Evolutionary conservation across 202 grass and related monocot genomes (phyloP).

Genomic region (Setaria italica): DNA sequence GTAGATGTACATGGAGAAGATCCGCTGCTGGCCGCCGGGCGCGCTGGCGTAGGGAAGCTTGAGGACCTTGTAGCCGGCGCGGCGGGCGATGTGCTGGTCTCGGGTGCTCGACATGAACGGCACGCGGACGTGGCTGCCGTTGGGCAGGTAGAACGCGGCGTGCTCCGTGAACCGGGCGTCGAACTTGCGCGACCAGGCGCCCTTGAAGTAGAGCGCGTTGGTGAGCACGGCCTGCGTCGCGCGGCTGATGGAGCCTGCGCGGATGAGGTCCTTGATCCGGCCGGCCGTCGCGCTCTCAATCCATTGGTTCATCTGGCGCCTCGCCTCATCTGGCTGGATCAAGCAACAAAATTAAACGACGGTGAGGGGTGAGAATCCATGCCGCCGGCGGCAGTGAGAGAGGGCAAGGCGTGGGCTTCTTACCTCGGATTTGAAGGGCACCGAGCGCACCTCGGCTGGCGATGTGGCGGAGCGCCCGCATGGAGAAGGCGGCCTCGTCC

Average conservation of each 20-base stretch:
- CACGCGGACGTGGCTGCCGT: constrained; percentile 9
- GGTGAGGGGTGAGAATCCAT: neutral
- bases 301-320: constrained; percentile 56
- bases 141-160: constrained; percentile 41
- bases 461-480: constrained; percentile 41
- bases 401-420: neutral
- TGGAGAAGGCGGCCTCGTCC: constrained; percentile 49
- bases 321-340: constrained; percentile 50
- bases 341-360: neutral
- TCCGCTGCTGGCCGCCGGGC: neutral
- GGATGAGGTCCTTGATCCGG: constrained; percentile 56
- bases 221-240: constrained; percentile 40
- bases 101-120: constrained; percentile 54
- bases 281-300: constrained; percentile 44
- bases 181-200: constrained; percentile 48
- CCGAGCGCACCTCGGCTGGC: constrained; percentile 27
- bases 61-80: constrained; percentile 52
- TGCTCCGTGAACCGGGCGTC: constrained; percentile 13
- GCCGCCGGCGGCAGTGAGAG: too few species aligned
- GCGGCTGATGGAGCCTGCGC: neutral
- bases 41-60: constrained; percentile 38
- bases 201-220: constrained; percentile 75
- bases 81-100: constrained; percentile 28
- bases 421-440: constrained; percentile 45
- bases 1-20: constrained; percentile 67